Evolutionary conservation across 2,329 filamentous ascomycete species (phyloP), one percentile per base, ranked within the genome.

Genomic region (Aspergillus quadrilineatus): DNA sequence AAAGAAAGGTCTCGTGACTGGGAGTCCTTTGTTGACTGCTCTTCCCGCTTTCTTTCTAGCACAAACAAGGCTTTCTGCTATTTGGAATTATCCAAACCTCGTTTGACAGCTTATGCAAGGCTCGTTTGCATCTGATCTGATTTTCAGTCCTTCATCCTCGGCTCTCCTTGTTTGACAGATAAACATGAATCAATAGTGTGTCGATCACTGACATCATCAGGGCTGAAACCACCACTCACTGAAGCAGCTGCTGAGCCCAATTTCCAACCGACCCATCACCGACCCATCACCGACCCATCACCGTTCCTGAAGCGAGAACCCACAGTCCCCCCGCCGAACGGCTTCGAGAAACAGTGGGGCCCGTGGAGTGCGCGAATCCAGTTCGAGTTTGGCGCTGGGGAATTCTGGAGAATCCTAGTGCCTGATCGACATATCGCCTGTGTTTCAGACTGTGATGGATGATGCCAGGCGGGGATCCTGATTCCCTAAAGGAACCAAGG

Each of bases 361-460:
- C 6, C 10, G 49, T 15, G 50, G 50, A 22, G 6, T 46, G 29
- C 47, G 26, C 52, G 44, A 62, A 58, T 22, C 53, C 50, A 49
- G 55, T 58, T 53, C 44, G 53, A 45, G 41, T 36, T 37, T 45
- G 30, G 41, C 37, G 36, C 12, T 37, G 34, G 34, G 17, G 41
- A 46, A 60, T 52, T 58, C 58, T 54, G 58, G 58, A 56, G 57
- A 56, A 57, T 22, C 50, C 10, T 15, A 34, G 42, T 55, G 42
- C 37, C 55, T 6, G 60, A 62, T 63, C 58, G 50, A 47, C 60
- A 62, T 61, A 55, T 55, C 50, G 57, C 46, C 58, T 45, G 52
- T 53, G 62, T 63, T 64, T 64, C 56, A 60, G 36, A 22, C 39
- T 43, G 57, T 46, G 58, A 57, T 54, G 52, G 22, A 56, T 54